Conservation (phyloP, 805 yeast genomes). For the Clavispora phyllophila region DNA sequence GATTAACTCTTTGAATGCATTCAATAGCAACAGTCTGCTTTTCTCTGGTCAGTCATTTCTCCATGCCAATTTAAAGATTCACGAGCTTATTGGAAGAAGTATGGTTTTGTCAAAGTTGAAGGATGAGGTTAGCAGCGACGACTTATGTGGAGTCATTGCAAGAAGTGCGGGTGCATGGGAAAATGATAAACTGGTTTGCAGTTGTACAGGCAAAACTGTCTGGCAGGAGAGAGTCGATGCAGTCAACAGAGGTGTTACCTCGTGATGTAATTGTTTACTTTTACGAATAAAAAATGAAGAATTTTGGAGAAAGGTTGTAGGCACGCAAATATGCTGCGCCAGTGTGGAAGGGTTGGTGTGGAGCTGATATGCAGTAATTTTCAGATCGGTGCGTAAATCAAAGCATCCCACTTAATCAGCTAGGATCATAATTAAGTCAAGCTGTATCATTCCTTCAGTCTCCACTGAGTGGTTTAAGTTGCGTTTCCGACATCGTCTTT, state of each 20-base stretch:
- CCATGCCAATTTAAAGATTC: conserved; percentile 43
- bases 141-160: conserved; percentile 83
- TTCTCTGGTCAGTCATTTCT: conserved; percentile 35
- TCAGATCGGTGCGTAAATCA: not conserved
- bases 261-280: conserved; percentile 10
- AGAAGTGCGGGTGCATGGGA: conserved; percentile 98
- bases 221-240: conserved; percentile 95
- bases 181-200: conserved; percentile 86
- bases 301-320: not conserved
- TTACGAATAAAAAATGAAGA: not conserved
- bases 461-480: not conserved
- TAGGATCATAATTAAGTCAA: not conserved
- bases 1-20: conserved; percentile 34
- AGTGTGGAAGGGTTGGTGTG: not conserved
- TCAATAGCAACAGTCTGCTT: conserved; percentile 8
- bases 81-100: conserved; percentile 69
- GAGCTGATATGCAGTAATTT: not conserved
- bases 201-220: conserved; percentile 90
- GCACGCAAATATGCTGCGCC: not conserved
- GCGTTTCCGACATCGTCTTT: not conserved
- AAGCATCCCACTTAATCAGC: not conserved
- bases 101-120: conserved; percentile 42
- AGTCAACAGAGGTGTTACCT: conserved; percentile 47
- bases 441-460: not conserved
- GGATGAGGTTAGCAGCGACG: conserved; percentile 36